Conservation (phyloP, 352 stramenopile genomes). For the Phytophthora cactorum region DNA sequence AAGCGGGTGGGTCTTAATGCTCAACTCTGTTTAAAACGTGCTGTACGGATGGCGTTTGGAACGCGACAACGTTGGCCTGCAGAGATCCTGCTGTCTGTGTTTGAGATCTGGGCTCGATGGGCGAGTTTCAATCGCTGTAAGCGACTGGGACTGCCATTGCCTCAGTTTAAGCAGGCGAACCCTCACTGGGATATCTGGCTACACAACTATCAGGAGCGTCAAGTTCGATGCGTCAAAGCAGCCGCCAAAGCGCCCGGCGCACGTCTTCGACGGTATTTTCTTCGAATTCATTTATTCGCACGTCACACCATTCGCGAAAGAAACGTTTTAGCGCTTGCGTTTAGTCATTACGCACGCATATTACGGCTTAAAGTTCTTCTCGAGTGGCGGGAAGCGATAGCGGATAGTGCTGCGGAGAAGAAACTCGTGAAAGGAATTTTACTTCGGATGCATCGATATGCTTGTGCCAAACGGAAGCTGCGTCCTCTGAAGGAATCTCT, state of each 20-base stretch:
- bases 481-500: slow-evolving; percentile 48
- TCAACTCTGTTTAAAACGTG: slow-evolving; percentile 77
- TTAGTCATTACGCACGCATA: slow-evolving; percentile 20
- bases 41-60: slow-evolving; percentile 64
- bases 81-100: slow-evolving; percentile 68
- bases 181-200: slow-evolving; percentile 78
- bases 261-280: slow-evolving; percentile 57
- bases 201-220: slow-evolving; percentile 78
- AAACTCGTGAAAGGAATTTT: slow-evolving; percentile 46
- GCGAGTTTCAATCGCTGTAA: slow-evolving; percentile 62
- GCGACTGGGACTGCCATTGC: slow-evolving; percentile 51
- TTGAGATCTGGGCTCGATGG: slow-evolving; percentile 74
- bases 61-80: slow-evolving; percentile 59
- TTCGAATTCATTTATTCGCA: slow-evolving; percentile 41
- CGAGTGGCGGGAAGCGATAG: slow-evolving; percentile 60
- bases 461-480: slow-evolving; percentile 40
- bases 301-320: slow-evolving; percentile 22
- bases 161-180: slow-evolving; percentile 47
- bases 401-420: slow-evolving; percentile 48
- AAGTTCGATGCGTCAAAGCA: slow-evolving; percentile 77
- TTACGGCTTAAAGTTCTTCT: slow-evolving; percentile 30
- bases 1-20: slow-evolving; percentile 65
- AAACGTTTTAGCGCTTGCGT: slow-evolving; percentile 20
- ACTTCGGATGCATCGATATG: slow-evolving; percentile 37
- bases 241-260: slow-evolving; percentile 54